A percentile compares a stretch with the other conserved stretches of the same genome.
These are phyloP conservation scores for Zizania palustris DNA, from an alignment of 202 grass and related monocot species.

Conservation along the genomic window DNA sequence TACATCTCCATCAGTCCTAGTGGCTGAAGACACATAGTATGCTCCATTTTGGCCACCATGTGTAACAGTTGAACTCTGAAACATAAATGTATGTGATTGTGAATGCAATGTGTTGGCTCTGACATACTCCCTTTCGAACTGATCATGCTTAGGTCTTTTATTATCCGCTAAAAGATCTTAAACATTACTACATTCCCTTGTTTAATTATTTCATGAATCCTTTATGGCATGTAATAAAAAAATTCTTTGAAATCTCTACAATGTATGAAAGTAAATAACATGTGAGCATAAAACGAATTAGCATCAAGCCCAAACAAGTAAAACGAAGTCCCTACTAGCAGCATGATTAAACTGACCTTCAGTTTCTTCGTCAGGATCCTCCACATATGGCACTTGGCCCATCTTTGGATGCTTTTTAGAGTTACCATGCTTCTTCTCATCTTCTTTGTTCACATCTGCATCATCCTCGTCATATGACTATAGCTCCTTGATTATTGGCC, in stretches of 20 bases:
- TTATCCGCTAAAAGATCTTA: no score
- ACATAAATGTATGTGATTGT: no score
- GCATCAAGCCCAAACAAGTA: not conserved
- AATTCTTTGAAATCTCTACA: not conserved
- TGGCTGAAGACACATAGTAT: slow-evolving; percentile 60
- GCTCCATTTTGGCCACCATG: slow-evolving; percentile 68
- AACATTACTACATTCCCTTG: no score
- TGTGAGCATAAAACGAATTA: not conserved
- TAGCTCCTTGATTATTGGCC: slow-evolving; percentile 65
- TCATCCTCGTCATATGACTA: slow-evolving; percentile 64
- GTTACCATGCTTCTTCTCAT: slow-evolving; percentile 39
- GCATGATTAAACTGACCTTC: slow-evolving; percentile 50
- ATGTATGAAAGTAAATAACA: slow-evolving; percentile 12
- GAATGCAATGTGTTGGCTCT: no score
- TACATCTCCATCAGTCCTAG: slow-evolving; percentile 53
- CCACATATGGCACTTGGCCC: slow-evolving; percentile 51
- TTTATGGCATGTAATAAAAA: no score
- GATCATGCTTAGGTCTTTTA: no score
- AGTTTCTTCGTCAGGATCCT: slow-evolving; percentile 60
- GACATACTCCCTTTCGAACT: no score
- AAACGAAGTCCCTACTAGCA: not conserved
- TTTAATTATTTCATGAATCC: no score
- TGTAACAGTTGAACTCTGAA: slow-evolving; percentile 71
- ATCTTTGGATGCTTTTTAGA: slow-evolving; percentile 64
- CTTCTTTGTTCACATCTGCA: slow-evolving; percentile 28